Base-by-base conservation (phyloP, 768 basidiomycete genomes). In the Tylopilus vinaceipallidus region DNA sequence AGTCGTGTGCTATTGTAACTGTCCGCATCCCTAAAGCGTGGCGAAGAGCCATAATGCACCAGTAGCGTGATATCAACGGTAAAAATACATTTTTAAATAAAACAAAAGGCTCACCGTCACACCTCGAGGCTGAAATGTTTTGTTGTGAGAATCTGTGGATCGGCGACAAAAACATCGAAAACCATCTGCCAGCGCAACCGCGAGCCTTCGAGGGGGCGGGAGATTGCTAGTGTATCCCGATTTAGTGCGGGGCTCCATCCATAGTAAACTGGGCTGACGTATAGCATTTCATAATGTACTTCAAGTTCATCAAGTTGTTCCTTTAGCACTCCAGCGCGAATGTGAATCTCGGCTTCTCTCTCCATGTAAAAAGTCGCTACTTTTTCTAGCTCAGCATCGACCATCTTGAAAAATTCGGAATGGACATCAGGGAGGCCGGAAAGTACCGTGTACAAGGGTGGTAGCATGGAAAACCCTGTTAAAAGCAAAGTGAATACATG, bases 351-450 rank as follows among this genome's bases (percentile, higher is more conserved):
- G 42, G 74, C 74, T 69, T 84, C 93, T 22, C 83, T 76, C 20
- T 80, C 82, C 3, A 77, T 59, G 64, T 90, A 98, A 67, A 98
- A 98, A 0, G 71, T 68, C 52, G 91, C 90, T 4, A 97, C 82
- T 64, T 95, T 95, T 12, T 88, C 83, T 3, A 97, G 73, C 64
- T 98, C 85, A 0, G 62, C 61, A 58, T 94, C 86, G 6, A 97
- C 75, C 22, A 82, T 73, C 2, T 79, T 75, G 52, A 98, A 88
- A 71, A 95, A 98, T 6, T 71, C 73, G 20, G 68, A 60, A 60
- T 94, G 87, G 20, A 77, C 69, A 0, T 81, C 74, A 11, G 82
- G 75, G 11, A 94, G 72, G 12, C 75, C 65, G 3, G 76, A 70
- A 11, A 87, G 63, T 17, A 88, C 66, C 11, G 75, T 72, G 29